Evolutionary conservation across 805 yeast genomes (phyloP).

Genomic region (Kregervanrija fluxuum): DNA sequence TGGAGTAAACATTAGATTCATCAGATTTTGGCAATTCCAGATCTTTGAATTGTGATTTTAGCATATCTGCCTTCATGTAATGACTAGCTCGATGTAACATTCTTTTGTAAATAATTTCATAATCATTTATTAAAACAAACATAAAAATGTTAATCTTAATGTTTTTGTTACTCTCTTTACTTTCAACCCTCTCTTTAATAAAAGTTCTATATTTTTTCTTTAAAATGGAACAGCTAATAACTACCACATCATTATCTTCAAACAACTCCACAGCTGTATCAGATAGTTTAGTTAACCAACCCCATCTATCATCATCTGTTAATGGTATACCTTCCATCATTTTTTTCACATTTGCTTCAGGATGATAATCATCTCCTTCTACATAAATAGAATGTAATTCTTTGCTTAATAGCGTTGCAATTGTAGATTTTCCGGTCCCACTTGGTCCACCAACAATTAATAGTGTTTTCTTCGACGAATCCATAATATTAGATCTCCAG

Average conservation of each 20-base stretch:
- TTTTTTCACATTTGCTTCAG: conserved; percentile 61
- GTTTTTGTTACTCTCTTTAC: conserved; percentile 1
- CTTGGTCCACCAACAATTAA: conserved; percentile 88
- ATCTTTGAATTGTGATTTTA: conserved; percentile 66
- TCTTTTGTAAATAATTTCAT: conserved; percentile 52
- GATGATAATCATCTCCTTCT: conserved; percentile 85
- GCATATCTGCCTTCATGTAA: conserved; percentile 84
- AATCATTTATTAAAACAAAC: conserved; percentile 60
- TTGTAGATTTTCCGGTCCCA: conserved; percentile 89
- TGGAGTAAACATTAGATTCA: conserved; percentile 10
- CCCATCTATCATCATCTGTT: conserved; percentile 88
- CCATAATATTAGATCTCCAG: no score
- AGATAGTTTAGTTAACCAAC: conserved; percentile 63
- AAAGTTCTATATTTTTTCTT: conserved; percentile 65
- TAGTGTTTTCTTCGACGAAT: conserved; percentile 1
- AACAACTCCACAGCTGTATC: conserved; percentile 34
- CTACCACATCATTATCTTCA: conserved; percentile 24
- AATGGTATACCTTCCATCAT: conserved; percentile 80
- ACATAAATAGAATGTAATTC: conserved; percentile 37
- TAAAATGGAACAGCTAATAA: conserved; percentile 82
- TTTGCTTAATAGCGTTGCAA: conserved; percentile 46
- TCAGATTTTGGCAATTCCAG: conserved; percentile 56
- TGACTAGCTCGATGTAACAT: conserved; percentile 65
- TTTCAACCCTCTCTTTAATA: conserved; percentile 34
- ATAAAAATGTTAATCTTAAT: conserved; percentile 36